Evolutionary conservation across 257 asterid species (phyloP).

Genomic region (Handroanthus guayacan): DNA sequence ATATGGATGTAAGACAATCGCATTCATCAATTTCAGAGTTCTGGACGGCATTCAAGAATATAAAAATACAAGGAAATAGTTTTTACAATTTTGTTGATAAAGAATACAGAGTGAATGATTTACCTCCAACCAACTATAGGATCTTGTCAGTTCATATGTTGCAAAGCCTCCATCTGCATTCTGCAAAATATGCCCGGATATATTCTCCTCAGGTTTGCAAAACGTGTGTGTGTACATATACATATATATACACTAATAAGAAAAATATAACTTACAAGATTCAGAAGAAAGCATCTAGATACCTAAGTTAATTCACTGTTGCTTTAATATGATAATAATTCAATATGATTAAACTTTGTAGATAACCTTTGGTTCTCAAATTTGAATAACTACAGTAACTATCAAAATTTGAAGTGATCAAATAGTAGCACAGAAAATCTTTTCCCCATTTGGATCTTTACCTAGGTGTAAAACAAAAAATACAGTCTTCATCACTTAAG

Average conservation of each 20-base stretch:
- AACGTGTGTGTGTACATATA: neutral
- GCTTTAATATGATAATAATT: slow-evolving; percentile 12
- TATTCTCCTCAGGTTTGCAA: slow-evolving; percentile 37
- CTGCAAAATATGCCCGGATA: slow-evolving; percentile 60
- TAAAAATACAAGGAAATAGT: slow-evolving; percentile 2
- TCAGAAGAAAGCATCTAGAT: slow-evolving; percentile 27
- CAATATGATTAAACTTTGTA: neutral
- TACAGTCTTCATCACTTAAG: slow-evolving; percentile 15
- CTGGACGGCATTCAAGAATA: slow-evolving; percentile 20
- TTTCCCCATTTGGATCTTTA: slow-evolving; percentile 6
- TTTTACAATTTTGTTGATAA: slow-evolving; percentile 24
- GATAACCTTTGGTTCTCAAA: slow-evolving; percentile 14
- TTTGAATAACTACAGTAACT: slow-evolving; percentile 5
- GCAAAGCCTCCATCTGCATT: slow-evolving; percentile 89
- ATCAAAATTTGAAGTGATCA: neutral
- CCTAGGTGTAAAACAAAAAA: slow-evolving; percentile 1
- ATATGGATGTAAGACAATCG: slow-evolving; percentile 10
- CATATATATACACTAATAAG: too few species aligned
- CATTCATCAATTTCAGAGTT: slow-evolving; percentile 2
- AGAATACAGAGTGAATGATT: slow-evolving; percentile 26
- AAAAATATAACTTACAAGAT: slow-evolving; percentile 16
- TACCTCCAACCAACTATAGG: slow-evolving; percentile 99
- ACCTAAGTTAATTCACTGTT: neutral
- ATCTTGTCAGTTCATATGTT: slow-evolving; percentile 96
- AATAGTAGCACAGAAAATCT: neutral